phyloP scores from a whole-genome alignment of 345 rosid species.

The Sapria himalayana region DNA sequence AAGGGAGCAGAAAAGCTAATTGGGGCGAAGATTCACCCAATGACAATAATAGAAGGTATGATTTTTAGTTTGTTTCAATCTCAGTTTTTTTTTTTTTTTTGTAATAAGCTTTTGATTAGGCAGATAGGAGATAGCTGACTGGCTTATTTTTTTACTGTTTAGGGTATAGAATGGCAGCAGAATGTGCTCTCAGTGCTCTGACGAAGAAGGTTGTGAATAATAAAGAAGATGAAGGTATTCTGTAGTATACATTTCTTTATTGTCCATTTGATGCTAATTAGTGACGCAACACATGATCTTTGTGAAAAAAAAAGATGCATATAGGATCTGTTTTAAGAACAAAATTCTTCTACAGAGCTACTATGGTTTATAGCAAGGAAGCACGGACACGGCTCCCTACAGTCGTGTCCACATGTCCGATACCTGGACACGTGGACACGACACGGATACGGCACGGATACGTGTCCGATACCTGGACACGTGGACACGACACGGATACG shows the following conservation, averaged over 20 bases:
- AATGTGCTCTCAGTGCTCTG: conserved; percentile 70
- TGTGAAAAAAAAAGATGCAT: too few species aligned
- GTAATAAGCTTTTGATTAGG: background rate
- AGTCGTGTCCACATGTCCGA: too few species aligned
- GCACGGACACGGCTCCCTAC: too few species aligned
- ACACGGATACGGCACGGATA: too few species aligned
- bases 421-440: too few species aligned
- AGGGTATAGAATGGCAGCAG: conserved; percentile 94
- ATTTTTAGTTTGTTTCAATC: conserved; percentile 2
- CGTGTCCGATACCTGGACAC: too few species aligned
- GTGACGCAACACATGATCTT: too few species aligned
- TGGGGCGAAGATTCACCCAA: conserved; percentile 84
- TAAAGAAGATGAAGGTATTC: conserved; percentile 57
- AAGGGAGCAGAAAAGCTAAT: conserved; percentile 93
- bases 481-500: too few species aligned
- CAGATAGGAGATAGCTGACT: conserved; percentile 1
- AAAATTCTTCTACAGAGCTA: too few species aligned
- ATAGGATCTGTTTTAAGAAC: too few species aligned
- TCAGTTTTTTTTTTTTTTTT: background rate
- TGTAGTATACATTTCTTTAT: background rate
- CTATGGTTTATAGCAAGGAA: too few species aligned
- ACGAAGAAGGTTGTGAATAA: conserved; percentile 49
- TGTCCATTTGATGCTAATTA: background rate
- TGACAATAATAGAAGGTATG: conserved; percentile 81
- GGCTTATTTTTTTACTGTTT: conserved; percentile 8